Evolutionary conservation across 2,329 filamentous ascomycete species (phyloP).

Genomic region (Westerdykella ornata): DNA sequence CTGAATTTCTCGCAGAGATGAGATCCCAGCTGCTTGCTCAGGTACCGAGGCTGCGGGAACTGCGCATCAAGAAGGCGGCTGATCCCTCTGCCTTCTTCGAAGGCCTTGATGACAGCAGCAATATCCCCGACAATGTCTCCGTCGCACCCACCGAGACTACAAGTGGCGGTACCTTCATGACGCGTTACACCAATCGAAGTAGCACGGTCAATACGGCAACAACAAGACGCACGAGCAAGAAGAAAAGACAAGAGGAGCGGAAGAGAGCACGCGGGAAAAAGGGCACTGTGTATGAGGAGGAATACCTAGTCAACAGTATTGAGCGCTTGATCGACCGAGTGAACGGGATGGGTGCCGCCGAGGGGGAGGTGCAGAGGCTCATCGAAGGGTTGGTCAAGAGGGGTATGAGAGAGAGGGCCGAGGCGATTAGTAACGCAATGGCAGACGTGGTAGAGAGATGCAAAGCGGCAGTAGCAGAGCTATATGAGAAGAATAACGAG

Average conservation of each 20-base stretch:
- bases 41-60: slow-evolving; percentile 74
- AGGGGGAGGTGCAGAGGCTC: slow-evolving; percentile 62
- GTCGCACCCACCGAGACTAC: slow-evolving; percentile 82
- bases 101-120: slow-evolving; percentile 47
- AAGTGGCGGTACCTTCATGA: slow-evolving; percentile 76
- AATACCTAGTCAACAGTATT: slow-evolving; percentile 88
- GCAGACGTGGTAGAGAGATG: slow-evolving; percentile 68
- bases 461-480: slow-evolving; percentile 56
- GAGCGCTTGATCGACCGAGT: slow-evolving; percentile 76
- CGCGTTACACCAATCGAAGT: slow-evolving; percentile 74
- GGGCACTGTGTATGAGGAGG: slow-evolving; percentile 95
- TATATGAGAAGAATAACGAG: slow-evolving; percentile 15
- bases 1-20: slow-evolving; percentile 90
- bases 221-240: slow-evolving; percentile 77
- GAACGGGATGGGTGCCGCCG: slow-evolving; percentile 56
- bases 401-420: slow-evolving; percentile 80
- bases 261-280: slow-evolving; percentile 93
- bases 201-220: slow-evolving; percentile 62
- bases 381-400: slow-evolving; percentile 71
- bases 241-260: slow-evolving; percentile 81
- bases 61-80: slow-evolving; percentile 70
- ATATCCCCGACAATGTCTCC: slow-evolving; percentile 87
- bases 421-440: slow-evolving; percentile 67
- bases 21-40: slow-evolving; percentile 77
- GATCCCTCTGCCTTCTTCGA: slow-evolving; percentile 88